Evolutionary conservation across 2,329 filamentous ascomycete genomes (phyloP).

Genomic region (Ophiosphaerella korrae): DNA sequence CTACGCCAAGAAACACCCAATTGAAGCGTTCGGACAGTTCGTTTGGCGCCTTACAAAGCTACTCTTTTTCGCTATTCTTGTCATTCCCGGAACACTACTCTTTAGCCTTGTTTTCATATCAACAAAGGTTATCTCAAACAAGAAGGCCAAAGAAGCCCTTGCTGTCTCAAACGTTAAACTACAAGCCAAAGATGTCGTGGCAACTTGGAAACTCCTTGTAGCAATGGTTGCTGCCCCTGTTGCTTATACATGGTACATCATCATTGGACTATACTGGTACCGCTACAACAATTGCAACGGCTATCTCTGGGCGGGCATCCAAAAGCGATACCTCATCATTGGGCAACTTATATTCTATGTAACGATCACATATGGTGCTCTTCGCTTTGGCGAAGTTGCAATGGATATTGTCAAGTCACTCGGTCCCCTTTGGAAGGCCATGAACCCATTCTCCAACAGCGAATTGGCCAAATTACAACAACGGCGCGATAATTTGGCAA

Average conservation of each 20-base stretch:
- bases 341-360: slow-evolving; percentile 82
- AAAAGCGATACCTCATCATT: slow-evolving; percentile 67
- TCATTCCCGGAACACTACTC: slow-evolving; percentile 82
- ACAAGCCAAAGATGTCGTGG: slow-evolving; percentile 48
- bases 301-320: slow-evolving; percentile 76
- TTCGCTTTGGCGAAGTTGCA: slow-evolving; percentile 95
- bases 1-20: slow-evolving; percentile 82
- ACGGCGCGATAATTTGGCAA: slow-evolving; percentile 73
- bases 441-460: slow-evolving; percentile 83
- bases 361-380: slow-evolving; percentile 85
- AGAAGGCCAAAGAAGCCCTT: slow-evolving; percentile 46
- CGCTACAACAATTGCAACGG: slow-evolving; percentile 75
- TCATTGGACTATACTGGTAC: slow-evolving; percentile 40
- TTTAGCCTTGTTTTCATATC: slow-evolving; percentile 64
- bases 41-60: slow-evolving; percentile 83
- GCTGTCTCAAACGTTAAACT: slow-evolving; percentile 49
- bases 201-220: slow-evolving; percentile 50
- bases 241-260: slow-evolving; percentile 41
- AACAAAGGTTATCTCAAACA: slow-evolving; percentile 45
- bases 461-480: slow-evolving; percentile 78
- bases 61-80: slow-evolving; percentile 74
- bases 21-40: slow-evolving; percentile 75
- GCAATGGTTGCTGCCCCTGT: slow-evolving; percentile 46
- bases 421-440: slow-evolving; percentile 80
- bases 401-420: slow-evolving; percentile 99